These are phyloP conservation scores for Penicillium mononematosum DNA, from an alignment of 495 filamentous ascomycete species.

Conservation along the genomic window DNA sequence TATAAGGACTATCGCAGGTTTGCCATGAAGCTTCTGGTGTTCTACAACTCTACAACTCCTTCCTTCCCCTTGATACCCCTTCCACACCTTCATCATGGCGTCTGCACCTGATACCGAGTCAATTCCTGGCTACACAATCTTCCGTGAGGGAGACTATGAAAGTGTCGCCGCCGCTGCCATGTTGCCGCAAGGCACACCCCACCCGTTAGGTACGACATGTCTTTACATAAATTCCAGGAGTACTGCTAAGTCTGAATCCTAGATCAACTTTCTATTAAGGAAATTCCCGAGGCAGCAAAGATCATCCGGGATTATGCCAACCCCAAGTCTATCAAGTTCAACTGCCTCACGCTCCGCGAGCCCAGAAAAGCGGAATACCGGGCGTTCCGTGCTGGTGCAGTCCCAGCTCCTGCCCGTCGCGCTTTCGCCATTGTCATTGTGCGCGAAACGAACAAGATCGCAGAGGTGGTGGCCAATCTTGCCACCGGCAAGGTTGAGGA, in stretches of 20 bases:
- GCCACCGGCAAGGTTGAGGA: slow-evolving; percentile 63
- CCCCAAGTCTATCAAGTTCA: slow-evolving; percentile 62
- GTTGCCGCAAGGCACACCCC: slow-evolving; percentile 28
- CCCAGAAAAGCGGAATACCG: slow-evolving; percentile 77
- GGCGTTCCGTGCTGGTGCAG: slow-evolving; percentile 64
- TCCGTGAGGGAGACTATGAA: slow-evolving; percentile 37
- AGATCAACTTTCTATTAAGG: slow-evolving; percentile 38
- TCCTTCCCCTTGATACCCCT: slow-evolving; percentile 5
- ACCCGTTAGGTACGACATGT: slow-evolving; percentile 30
- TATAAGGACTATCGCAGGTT: slow-evolving; percentile 18
- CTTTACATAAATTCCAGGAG: background rate
- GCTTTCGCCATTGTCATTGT: slow-evolving; percentile 38
- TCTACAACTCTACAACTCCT: slow-evolving; percentile 17
- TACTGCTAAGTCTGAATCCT: background rate
- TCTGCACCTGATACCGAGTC: slow-evolving; percentile 38
- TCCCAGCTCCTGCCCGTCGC: slow-evolving; percentile 35
- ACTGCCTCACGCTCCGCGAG: slow-evolving; percentile 79
- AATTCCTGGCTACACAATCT: slow-evolving; percentile 39
- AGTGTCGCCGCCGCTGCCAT: slow-evolving; percentile 35
- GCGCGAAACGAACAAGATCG: slow-evolving; percentile 41
- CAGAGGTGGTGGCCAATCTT: slow-evolving; percentile 76
- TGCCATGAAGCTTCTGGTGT: background rate
- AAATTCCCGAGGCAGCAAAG: slow-evolving; percentile 34
- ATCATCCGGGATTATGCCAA: slow-evolving; percentile 35
- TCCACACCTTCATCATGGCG: slow-evolving; percentile 26